A percentile compares a stretch with the other conserved stretches of the same genome.
These are phyloP conservation scores for Irpex lacteus DNA, from an alignment of 1,284 basidiomycete genomes.

Conservation along the genomic window DNA sequence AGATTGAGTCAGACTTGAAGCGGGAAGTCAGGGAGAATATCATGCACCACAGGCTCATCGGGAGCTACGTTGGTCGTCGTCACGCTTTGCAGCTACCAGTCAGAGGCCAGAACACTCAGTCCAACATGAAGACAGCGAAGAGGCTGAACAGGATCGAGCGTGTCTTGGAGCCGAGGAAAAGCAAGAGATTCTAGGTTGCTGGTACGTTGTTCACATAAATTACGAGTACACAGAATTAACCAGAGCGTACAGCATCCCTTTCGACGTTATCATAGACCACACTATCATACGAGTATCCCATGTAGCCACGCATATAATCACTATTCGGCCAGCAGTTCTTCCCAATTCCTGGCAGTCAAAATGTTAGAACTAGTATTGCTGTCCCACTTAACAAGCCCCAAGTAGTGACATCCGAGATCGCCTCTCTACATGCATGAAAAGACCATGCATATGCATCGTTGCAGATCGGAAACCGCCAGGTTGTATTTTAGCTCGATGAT, in stretches of 20 bases:
- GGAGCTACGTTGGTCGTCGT: slow-evolving; percentile 82
- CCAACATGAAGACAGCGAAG: slow-evolving; percentile 82
- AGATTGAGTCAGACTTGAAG: slow-evolving; percentile 81
- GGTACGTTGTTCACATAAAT: background rate
- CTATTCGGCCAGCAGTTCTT: too few relatives aligned
- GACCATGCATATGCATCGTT: too few relatives aligned
- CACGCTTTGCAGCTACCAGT: slow-evolving; percentile 90
- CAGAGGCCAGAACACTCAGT: slow-evolving; percentile 85
- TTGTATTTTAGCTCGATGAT: too few relatives aligned
- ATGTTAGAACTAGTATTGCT: too few relatives aligned
- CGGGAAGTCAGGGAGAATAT: slow-evolving; percentile 85
- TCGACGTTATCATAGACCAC: background rate
- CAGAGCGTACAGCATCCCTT: too few relatives aligned
- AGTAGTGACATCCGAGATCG: too few relatives aligned
- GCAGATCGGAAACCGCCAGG: too few relatives aligned
- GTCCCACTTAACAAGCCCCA: too few relatives aligned
- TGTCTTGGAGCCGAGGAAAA: background rate
- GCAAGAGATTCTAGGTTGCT: slow-evolving; percentile 2
- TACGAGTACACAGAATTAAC: background rate
- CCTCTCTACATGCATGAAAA: too few relatives aligned
- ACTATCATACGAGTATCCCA: too few relatives aligned
- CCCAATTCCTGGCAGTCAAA: too few relatives aligned
- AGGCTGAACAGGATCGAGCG: slow-evolving; percentile 77
- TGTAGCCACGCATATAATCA: too few relatives aligned
- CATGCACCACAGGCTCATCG: slow-evolving; percentile 86